A percentile compares a stretch with the other conserved stretches of the same genome.
phyloP scores from a whole-genome alignment of 2,329 filamentous ascomycete genomes.

The Colletotrichum ledebouriae region DNA sequence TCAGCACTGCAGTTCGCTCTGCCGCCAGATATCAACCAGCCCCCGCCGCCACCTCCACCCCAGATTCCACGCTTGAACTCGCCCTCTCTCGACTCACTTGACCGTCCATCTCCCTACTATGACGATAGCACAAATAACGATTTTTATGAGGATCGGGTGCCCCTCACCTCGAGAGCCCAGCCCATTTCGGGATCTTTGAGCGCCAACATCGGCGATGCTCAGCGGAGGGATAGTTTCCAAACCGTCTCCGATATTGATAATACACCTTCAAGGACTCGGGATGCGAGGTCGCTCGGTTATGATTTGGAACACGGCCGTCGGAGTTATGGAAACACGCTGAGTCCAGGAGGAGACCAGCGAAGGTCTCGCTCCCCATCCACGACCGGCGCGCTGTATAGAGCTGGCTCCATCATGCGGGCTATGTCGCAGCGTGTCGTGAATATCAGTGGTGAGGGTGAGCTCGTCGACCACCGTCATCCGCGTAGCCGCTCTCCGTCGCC shows the following conservation, averaged over 20 bases:
- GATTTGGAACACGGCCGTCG: conserved; percentile 64
- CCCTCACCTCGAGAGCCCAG: conserved; percentile 68
- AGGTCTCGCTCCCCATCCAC: conserved; percentile 74
- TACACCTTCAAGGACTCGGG: conserved; percentile 63
- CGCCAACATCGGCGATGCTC: conserved; percentile 56
- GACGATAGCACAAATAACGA: conserved; percentile 54
- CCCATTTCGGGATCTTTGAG: conserved; percentile 66
- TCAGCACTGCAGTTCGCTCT: conserved; percentile 67
- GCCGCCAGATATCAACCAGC: conserved; percentile 63
- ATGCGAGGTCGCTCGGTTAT: conserved; percentile 67
- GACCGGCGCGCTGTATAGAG: conserved; percentile 74
- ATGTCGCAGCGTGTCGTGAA: conserved; percentile 99
- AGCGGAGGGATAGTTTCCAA: conserved; percentile 68
- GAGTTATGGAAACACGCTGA: conserved; percentile 70
- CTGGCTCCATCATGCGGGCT: conserved; percentile 81
- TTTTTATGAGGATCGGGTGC: conserved; percentile 68
- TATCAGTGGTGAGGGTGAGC: conserved; percentile 90
- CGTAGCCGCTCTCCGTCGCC: conserved; percentile 71
- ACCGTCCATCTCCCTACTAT: conserved; percentile 51
- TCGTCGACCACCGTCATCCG: conserved; percentile 79
- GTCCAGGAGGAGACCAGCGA: conserved; percentile 61
- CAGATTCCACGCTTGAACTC: conserved; percentile 32
- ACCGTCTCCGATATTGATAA: conserved; percentile 69
- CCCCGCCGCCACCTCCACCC: conserved; percentile 40
- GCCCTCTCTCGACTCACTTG: conserved; percentile 49